Percentiles rank a stretch among this genome's conserved stretches.
These are phyloP conservation scores for Citrullus mucosospermus DNA, from an alignment of 306 rosid genomes.

Conservation along the genomic window DNA sequence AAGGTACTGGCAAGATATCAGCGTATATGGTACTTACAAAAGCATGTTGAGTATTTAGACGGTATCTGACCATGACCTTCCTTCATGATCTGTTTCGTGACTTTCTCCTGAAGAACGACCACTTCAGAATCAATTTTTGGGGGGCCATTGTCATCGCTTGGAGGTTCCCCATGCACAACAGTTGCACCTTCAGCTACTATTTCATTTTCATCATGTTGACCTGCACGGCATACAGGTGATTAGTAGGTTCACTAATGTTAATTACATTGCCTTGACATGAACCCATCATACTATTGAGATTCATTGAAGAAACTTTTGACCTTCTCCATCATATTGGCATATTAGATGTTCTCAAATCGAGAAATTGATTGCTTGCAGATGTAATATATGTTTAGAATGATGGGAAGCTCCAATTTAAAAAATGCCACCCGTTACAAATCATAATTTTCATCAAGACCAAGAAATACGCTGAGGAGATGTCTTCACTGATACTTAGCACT, in stretches of 20 bases:
- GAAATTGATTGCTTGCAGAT: not conserved
- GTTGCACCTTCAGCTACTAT: conserved; percentile 43
- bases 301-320: not conserved
- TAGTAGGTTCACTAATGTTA: not conserved
- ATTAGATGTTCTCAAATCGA: not conserved
- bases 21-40: conserved; percentile 39
- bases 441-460: not conserved
- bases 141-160: conserved; percentile 33
- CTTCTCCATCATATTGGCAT: not conserved
- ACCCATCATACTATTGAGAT: not conserved
- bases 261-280: not conserved
- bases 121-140: conserved; percentile 73
- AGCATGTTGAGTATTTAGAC: conserved; percentile 86
- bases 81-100: conserved; percentile 66
- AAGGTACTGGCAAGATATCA: not conserved
- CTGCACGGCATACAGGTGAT: conserved; percentile 17
- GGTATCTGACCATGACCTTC: conserved; percentile 82
- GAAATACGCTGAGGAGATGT: not conserved
- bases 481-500: not conserved
- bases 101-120: conserved; percentile 72
- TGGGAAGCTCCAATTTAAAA: not conserved
- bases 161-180: conserved; percentile 51
- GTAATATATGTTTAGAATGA: not conserved
- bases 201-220: conserved; percentile 45
- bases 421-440: not conserved